A percentile compares a stretch with the other conserved stretches of the same genome.
These are phyloP conservation scores for Rosa persica DNA, from an alignment of 306 rosid genomes.

Conservation along the genomic window DNA sequence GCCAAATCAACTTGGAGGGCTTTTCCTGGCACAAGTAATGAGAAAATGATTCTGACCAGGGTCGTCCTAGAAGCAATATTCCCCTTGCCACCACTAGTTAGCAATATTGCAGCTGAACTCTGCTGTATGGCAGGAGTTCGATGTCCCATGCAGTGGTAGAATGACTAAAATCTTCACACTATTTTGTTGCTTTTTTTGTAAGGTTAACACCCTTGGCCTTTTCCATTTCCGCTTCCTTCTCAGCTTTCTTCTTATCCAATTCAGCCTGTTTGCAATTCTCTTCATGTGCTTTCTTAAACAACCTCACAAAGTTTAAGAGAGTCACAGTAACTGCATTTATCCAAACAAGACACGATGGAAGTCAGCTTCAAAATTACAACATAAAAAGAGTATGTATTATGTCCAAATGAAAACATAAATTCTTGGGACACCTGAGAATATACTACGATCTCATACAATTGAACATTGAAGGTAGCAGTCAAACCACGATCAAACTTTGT, in stretches of 20 bases:
- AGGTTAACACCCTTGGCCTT: constrained; percentile 73
- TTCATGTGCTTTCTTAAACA: constrained; percentile 94
- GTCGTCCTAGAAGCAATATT: constrained; percentile 36
- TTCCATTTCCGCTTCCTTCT: constrained; percentile 91
- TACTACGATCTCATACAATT: not conserved
- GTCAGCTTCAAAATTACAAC: constrained; percentile 22
- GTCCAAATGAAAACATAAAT: not conserved
- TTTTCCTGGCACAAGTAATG: constrained; percentile 27
- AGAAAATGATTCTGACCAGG: constrained; percentile 34
- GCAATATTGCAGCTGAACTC: constrained; percentile 38
- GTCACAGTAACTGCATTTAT: constrained; percentile 77
- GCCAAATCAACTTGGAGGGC: constrained; percentile 23
- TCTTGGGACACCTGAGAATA: not conserved
- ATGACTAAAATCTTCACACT: constrained; percentile 40
- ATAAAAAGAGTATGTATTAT: not conserved
- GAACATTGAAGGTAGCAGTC: constrained; percentile 1
- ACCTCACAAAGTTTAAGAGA: constrained; percentile 68
- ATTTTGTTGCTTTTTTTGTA: constrained; percentile 53
- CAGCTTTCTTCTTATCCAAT: constrained; percentile 83
- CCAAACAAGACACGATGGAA: constrained; percentile 26
- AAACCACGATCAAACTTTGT: not conserved
- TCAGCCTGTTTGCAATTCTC: constrained; percentile 94
- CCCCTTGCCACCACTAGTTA: constrained; percentile 19
- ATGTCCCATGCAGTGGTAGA: constrained; percentile 34
- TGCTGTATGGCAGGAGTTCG: constrained; percentile 38